A percentile compares a stretch with the other conserved stretches of the same genome.
Evolutionary conservation across 2,329 filamentous ascomycete genomes (phyloP).

Genomic region (Alternaria atra): DNA sequence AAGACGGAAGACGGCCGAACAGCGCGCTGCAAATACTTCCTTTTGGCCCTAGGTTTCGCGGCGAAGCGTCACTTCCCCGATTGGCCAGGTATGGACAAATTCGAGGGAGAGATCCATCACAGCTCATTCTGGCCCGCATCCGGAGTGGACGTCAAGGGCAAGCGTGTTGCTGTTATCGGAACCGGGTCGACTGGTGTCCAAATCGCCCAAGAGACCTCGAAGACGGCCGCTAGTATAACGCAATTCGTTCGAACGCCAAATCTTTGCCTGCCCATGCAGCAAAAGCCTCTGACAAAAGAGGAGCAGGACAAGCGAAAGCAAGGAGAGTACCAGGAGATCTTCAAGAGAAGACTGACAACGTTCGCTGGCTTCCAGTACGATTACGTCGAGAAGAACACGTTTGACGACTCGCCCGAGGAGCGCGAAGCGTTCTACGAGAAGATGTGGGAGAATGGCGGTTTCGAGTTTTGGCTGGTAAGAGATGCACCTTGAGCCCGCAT

Average conservation of each 20-base stretch:
- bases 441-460: conserved; percentile 52
- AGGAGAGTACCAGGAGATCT: conserved; percentile 58
- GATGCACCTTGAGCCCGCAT: conserved; percentile 35
- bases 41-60: conserved; percentile 66
- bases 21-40: conserved; percentile 61
- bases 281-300: conserved; percentile 57
- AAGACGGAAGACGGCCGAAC: conserved; percentile 62
- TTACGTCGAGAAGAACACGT: conserved; percentile 63
- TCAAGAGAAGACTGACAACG: conserved; percentile 60
- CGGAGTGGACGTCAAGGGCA: conserved; percentile 65
- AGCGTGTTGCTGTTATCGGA: conserved; percentile 69
- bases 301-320: conserved; percentile 60
- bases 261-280: conserved; percentile 69
- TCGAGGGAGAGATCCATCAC: conserved; percentile 68
- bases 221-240: conserved; percentile 59
- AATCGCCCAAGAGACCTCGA: conserved; percentile 68
- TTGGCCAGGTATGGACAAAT: conserved; percentile 67
- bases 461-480: conserved; percentile 55
- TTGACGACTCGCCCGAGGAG: conserved; percentile 55
- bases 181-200: conserved; percentile 73
- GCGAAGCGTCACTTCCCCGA: conserved; percentile 69
- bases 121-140: conserved; percentile 69
- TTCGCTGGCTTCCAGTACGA: conserved; percentile 70
- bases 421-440: conserved; percentile 56
- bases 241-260: conserved; percentile 76